Evolutionary conservation across 2,329 filamentous ascomycete species (phyloP).

Genomic region (Cladosporium sphaerospermum): DNA sequence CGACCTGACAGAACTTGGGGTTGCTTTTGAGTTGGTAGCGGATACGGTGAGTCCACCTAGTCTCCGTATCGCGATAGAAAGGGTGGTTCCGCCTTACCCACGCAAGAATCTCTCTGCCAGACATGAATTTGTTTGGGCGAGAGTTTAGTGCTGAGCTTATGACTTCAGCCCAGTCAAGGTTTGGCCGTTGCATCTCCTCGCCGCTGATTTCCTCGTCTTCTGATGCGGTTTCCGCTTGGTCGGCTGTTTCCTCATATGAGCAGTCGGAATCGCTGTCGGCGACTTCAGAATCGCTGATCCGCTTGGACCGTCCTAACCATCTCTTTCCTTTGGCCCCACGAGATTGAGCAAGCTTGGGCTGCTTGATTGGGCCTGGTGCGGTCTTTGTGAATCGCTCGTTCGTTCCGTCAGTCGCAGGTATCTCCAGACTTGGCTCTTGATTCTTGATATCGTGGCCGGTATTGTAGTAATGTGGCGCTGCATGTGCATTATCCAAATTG

Average conservation of each 20-base stretch:
- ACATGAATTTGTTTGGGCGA: not conserved
- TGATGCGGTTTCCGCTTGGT: not conserved
- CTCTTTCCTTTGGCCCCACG: not conserved
- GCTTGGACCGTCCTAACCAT: not conserved
- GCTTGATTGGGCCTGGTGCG: not conserved
- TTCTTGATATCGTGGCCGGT: not conserved
- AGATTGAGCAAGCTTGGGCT: not conserved
- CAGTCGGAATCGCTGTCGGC: constrained; percentile 3
- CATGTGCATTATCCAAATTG: not conserved
- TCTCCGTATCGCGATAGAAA: not conserved
- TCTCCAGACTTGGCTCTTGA: not conserved
- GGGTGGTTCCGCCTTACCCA: not conserved
- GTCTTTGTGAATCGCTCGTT: no score
- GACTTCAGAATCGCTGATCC: not conserved
- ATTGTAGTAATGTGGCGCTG: not conserved
- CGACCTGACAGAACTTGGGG: not conserved
- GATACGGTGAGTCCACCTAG: not conserved
- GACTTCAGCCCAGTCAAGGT: not conserved
- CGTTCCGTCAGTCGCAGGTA: not conserved
- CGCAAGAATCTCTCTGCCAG: not conserved
- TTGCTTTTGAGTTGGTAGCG: not conserved
- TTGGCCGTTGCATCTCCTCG: not conserved
- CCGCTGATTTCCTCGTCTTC: not conserved
- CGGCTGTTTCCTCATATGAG: not conserved
- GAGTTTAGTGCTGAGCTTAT: not conserved